Conservation (phyloP, 164 flowering plant species). For the Pachysandra terminalis region DNA sequence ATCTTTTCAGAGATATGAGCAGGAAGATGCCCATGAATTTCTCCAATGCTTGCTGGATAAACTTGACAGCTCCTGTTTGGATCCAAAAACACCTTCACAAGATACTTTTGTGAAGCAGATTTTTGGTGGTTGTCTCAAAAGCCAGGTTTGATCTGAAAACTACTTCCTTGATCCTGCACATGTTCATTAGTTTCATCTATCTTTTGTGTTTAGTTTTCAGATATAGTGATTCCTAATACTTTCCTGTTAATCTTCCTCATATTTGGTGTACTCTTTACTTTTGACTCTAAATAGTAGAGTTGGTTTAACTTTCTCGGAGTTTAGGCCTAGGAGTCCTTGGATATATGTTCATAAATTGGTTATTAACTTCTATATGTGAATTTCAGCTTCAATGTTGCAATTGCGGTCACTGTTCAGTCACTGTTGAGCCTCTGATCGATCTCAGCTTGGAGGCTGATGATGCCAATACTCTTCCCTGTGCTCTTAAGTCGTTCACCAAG, state of each 20-base stretch:
- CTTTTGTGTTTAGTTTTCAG: too few relatives aligned
- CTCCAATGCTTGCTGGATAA: conserved; percentile 73
- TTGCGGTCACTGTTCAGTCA: conserved; percentile 69
- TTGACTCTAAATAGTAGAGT: too few relatives aligned
- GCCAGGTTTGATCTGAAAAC: conserved; percentile 48
- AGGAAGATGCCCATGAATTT: conserved; percentile 99
- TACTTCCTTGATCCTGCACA: background rate
- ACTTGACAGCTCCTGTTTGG: conserved; percentile 46
- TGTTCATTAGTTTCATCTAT: background rate
- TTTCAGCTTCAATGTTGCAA: conserved; percentile 78
- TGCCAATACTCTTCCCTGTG: conserved; percentile 48
- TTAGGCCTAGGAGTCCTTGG: too few relatives aligned
- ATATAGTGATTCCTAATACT: too few relatives aligned
- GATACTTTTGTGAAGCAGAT: conserved; percentile 54
- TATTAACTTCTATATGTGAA: conserved; percentile 3
- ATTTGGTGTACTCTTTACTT: too few relatives aligned
- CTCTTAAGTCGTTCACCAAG: conserved; percentile 75
- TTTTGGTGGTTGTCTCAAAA: conserved; percentile 84
- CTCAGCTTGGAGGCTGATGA: conserved; percentile 88
- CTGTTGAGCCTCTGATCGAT: conserved; percentile 67
- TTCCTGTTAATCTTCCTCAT: too few relatives aligned
- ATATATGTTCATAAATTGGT: background rate
- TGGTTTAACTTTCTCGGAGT: too few relatives aligned
- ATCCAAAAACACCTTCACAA: conserved; percentile 12
- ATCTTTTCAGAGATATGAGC: conserved; percentile 48